A percentile compares a stretch with the other conserved stretches of the same genome.
phyloP scores from a whole-genome alignment of 1,284 basidiomycete species.

The Xerocomus minutiporus region DNA sequence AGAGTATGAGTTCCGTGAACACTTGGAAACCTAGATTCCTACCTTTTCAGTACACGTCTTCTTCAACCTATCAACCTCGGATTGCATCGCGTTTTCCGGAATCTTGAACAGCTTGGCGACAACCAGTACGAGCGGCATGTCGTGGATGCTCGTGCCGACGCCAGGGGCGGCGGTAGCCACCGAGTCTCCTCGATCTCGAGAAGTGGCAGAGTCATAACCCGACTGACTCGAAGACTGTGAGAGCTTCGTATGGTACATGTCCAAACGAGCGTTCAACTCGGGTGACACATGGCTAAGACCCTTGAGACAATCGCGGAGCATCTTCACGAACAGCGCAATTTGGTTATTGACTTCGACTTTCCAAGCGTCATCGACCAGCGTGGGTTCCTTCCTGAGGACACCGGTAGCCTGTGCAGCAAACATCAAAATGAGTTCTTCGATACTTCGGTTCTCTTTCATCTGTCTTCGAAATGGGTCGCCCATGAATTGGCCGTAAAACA shows the following conservation, averaged over 20 bases:
- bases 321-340: constrained; percentile 80
- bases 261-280: constrained; percentile 77
- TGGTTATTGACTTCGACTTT: constrained; percentile 90
- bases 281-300: constrained; percentile 73
- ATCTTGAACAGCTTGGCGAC: constrained; percentile 76
- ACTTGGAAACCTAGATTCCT: constrained; percentile 13
- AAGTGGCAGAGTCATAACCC: constrained; percentile 62
- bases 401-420: constrained; percentile 89
- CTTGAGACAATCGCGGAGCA: constrained; percentile 77
- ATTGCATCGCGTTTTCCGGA: constrained; percentile 61
- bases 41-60: constrained; percentile 80
- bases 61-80: constrained; percentile 69
- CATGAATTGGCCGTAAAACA: constrained; percentile 87
- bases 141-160: constrained; percentile 49
- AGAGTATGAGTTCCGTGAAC: constrained; percentile 10
- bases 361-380: constrained; percentile 78
- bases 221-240: constrained; percentile 60
- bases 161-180: constrained; percentile 36
- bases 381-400: constrained; percentile 78
- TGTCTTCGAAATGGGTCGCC: constrained; percentile 80
- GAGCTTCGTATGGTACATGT: constrained; percentile 80
- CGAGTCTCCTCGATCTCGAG: constrained; percentile 52
- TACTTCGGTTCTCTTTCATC: constrained; percentile 94
- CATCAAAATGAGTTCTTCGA: constrained; percentile 94
- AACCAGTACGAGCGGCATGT: constrained; percentile 73